Base-by-base conservation (phyloP, 2,329 filamentous ascomycete species). In the Neofusicoccum cordaticola region DNA sequence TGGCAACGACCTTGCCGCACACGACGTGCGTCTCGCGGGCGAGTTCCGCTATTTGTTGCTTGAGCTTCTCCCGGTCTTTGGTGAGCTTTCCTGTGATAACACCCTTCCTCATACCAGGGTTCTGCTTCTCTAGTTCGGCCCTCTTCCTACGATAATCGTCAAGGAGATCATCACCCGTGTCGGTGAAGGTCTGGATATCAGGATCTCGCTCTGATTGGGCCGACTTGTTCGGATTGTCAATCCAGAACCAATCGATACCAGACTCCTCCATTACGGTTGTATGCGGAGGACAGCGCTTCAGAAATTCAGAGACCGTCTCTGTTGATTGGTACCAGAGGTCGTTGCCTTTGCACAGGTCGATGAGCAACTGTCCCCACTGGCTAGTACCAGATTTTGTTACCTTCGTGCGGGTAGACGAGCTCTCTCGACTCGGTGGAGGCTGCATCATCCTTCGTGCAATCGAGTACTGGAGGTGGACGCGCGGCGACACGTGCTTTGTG, bases 171-270 rank as follows among this genome's bases (percentile, higher is more conserved):
- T 74, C 75, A 0, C 87, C 89, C 15, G 81, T 82, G 22, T 82
- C 74, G 2, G 81, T 77, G 42, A 91, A 85, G 0, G 80, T 75
- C 0, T 73, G 67, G 1, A 85, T 71, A 44, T 85, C 80, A 5
- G 22, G 39, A 57, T 13, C 47, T 50, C 37, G 60, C 65, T 56
- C 68, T 66, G 34, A 68, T 65, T 42, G 66, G 81, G 78, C 63
- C 79, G 34, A 80, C 60, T 22, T 71, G 69, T 84, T 84, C 0
- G 89, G 89, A 73, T 92, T 92, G 61, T 83, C 84, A 47, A 90
- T 85, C 79, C 85, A 92, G 53, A 96, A 91, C 90, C 91, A 95
- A 0, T 51, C 15, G n/a, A 65, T 60, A 84, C 83, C 81, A 0
- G 78, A 69, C 0, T 71, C 71, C 1, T 74, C 76, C 3, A 77